Conservation (phyloP, 441 rosid genomes). For the Erodium moschatum region DNA sequence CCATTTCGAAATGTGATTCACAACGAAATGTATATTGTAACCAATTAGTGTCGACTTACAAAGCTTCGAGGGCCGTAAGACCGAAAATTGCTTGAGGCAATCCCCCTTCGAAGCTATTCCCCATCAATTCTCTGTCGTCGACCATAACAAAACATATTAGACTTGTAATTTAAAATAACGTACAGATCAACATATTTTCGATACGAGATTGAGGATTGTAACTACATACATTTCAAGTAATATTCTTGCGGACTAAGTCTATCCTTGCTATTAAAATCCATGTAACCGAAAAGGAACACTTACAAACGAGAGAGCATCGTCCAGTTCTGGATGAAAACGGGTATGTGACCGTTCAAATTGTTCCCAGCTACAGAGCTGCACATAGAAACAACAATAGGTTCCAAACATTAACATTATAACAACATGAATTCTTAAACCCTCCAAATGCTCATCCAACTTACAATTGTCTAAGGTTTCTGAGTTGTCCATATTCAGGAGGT, state of each 20-base stretch:
- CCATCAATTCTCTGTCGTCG: background rate
- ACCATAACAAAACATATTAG: background rate
- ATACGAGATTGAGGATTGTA: no score
- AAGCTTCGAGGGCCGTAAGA: background rate
- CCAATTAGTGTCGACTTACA: background rate
- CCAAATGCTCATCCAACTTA: background rate
- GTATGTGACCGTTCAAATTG: background rate
- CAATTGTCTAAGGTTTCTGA: background rate
- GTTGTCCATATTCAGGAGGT: constrained; percentile 1
- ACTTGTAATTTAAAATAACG: no score
- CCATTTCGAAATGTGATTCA: background rate
- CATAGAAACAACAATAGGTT: background rate
- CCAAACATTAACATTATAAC: background rate
- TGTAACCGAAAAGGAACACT: background rate
- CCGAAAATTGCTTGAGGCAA: background rate
- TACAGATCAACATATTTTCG: no score
- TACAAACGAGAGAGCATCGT: constrained; percentile 3
- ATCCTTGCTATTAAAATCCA: background rate
- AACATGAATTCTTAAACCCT: background rate
- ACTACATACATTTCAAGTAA: no score
- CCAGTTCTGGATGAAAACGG: background rate
- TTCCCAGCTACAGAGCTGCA: constrained; percentile 9
- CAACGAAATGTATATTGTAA: no score
- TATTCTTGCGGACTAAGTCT: no score
- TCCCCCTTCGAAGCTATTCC: background rate